Evolutionary conservation across 495 filamentous ascomycete genomes (phyloP).

Genomic region (Aspergillus nidulans): DNA sequence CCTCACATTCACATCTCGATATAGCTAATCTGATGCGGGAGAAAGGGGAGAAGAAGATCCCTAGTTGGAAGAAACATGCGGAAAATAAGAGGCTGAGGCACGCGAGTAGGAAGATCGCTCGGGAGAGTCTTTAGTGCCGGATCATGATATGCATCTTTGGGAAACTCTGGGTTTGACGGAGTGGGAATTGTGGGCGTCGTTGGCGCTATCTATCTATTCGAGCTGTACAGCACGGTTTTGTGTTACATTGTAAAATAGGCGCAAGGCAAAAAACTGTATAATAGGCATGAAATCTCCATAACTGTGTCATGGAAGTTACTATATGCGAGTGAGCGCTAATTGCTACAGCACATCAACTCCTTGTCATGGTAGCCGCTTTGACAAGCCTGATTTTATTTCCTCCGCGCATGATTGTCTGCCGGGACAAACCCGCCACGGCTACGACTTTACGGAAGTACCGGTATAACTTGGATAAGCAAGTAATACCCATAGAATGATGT

Average conservation of each 20-base stretch:
- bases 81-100: constrained; percentile 42
- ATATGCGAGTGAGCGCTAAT: background rate
- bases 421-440: no score
- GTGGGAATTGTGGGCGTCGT: background rate
- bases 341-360: background rate
- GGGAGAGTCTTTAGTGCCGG: constrained; percentile 14
- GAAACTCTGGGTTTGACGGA: background rate
- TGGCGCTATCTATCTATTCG: background rate
- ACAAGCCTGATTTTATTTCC: no score
- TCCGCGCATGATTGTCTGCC: no score
- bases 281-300: constrained; percentile 8
- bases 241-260: constrained; percentile 21
- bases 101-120: constrained; percentile 34
- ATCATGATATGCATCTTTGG: background rate
- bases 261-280: constrained; percentile 5
- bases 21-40: constrained; percentile 25
- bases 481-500: no score
- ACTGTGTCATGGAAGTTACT: background rate
- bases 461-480: no score
- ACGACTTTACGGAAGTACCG: no score
- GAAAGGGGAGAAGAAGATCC: constrained; percentile 36
- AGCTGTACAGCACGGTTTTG: constrained; percentile 3
- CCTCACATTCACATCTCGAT: background rate
- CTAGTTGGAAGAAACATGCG: constrained; percentile 44
- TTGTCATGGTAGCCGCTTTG: no score